A percentile compares a stretch with the other conserved stretches of the same genome.
Conservation (phyloP, 495 filamentous ascomycete genomes). For the Penicillium subrubescens region DNA sequence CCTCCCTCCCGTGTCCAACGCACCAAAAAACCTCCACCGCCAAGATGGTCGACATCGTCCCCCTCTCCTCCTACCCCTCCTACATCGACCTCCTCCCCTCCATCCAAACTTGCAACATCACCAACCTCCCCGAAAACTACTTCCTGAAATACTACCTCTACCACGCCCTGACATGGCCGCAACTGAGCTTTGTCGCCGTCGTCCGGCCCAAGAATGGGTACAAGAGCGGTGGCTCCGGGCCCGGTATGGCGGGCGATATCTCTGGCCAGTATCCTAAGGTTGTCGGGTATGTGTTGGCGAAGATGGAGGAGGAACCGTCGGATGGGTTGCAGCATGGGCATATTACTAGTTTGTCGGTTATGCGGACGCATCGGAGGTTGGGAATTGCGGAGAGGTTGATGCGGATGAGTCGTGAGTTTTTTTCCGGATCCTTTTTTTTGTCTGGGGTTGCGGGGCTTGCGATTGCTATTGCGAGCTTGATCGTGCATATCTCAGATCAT, state of each 20-base stretch:
- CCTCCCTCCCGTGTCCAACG: background rate
- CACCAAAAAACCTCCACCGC: background rate
- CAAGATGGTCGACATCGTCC: slow-evolving; percentile 57
- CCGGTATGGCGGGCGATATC: slow-evolving; percentile 32
- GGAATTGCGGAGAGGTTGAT: slow-evolving; percentile 97
- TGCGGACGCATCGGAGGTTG: slow-evolving; percentile 89
- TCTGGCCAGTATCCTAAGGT: slow-evolving; percentile 91
- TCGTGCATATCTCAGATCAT: background rate
- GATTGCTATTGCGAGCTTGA: background rate
- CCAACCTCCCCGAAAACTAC: slow-evolving; percentile 99
- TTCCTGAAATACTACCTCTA: slow-evolving; percentile 99
- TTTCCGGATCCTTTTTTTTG: slow-evolving; percentile 7
- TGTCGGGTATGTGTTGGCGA: slow-evolving; percentile 97
- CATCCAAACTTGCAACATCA: slow-evolving; percentile 97
- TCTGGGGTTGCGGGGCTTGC: background rate
- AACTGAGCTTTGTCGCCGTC: slow-evolving; percentile 94
- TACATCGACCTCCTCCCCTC: slow-evolving; percentile 74
- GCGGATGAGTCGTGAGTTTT: slow-evolving; percentile 84
- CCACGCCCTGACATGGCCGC: slow-evolving; percentile 97
- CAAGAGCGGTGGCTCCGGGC: slow-evolving; percentile 17
- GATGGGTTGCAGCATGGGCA: slow-evolving; percentile 94
- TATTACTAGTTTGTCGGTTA: slow-evolving; percentile 93
- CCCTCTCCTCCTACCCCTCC: slow-evolving; percentile 50
- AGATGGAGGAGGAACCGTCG: slow-evolving; percentile 98
- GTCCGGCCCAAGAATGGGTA: slow-evolving; percentile 74